Evolutionary conservation across 148 eudicot genomes (phyloP).

Genomic region (Euryodendron excelsum): DNA sequence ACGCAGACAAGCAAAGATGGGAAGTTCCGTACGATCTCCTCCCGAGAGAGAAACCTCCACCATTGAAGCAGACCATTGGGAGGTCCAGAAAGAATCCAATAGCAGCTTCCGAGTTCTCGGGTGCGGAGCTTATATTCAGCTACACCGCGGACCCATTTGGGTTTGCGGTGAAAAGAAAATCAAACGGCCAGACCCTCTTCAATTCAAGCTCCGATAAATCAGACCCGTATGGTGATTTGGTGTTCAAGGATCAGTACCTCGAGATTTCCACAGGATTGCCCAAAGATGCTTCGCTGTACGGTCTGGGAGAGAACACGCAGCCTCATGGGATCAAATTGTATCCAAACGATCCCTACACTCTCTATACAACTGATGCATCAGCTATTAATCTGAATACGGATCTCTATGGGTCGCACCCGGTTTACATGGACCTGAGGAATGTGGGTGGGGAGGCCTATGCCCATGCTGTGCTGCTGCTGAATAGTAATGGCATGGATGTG

Average conservation of each 20-base stretch:
- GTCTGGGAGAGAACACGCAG: conserved; percentile 86
- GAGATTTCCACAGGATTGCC: conserved; percentile 80
- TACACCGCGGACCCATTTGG: conserved; percentile 71
- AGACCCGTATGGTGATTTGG: conserved; percentile 51
- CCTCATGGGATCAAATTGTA: conserved; percentile 78
- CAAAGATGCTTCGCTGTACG: conserved; percentile 70
- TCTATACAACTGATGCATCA: conserved; percentile 66
- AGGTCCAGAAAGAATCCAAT: conserved; percentile 47
- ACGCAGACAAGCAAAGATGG: conserved; percentile 81
- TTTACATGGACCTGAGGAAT: conserved; percentile 90
- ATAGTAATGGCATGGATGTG: conserved; percentile 97
- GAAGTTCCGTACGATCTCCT: conserved; percentile 85
- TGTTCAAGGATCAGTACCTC: conserved; percentile 85
- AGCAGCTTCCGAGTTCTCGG: conserved; percentile 36
- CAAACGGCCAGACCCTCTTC: conserved; percentile 74
- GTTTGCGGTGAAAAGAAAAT: conserved; percentile 67
- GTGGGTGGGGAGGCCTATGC: conserved; percentile 53
- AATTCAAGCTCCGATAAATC: conserved; percentile 45
- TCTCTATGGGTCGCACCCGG: conserved; percentile 92
- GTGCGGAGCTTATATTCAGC: conserved; percentile 55
- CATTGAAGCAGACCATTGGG: conserved; percentile 37
- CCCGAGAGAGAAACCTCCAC: conserved; percentile 66
- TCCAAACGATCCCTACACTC: conserved; percentile 85
- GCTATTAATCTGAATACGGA: conserved; percentile 83
- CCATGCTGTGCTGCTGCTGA: conserved; percentile 76